Percentiles rank a stretch among this genome's conserved stretches.
phyloP scores from a whole-genome alignment of 495 filamentous ascomycete species.

The Xylaria telfairii region DNA sequence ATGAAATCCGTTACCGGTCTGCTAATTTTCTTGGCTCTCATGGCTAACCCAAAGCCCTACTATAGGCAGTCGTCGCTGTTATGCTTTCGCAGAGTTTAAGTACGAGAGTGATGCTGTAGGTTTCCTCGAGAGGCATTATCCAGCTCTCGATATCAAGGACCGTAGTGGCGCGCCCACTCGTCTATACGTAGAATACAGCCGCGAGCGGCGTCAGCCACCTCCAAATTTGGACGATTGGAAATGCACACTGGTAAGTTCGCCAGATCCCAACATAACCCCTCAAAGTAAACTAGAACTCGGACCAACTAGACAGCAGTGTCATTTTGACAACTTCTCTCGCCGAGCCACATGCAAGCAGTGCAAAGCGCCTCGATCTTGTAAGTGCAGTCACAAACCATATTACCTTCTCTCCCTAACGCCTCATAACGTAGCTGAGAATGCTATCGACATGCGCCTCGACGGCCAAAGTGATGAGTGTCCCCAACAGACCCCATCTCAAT shows the following conservation, averaged over 20 bases:
- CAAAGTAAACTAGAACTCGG: background rate
- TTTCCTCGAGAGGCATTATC: conserved; percentile 72
- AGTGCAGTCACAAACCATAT: conserved; percentile 34
- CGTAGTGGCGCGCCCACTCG: conserved; percentile 34
- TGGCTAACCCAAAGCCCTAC: background rate
- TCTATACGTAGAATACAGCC: conserved; percentile 41
- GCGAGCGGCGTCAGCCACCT: conserved; percentile 43
- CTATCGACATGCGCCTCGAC: conserved; percentile 52
- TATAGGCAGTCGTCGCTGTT: conserved; percentile 68
- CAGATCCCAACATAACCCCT: background rate
- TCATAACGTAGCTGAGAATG: conserved; percentile 35
- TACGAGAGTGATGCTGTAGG: conserved; percentile 63
- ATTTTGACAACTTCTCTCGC: conserved; percentile 72
- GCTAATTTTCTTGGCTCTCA: background rate
- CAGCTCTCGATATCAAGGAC: conserved; percentile 62
- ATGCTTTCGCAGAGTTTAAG: conserved; percentile 73
- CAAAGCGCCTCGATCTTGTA: conserved; percentile 72
- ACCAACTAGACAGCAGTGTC: conserved; percentile 61
- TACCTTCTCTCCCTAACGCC: conserved; percentile 16
- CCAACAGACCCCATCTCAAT: conserved; percentile 77
- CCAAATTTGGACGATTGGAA: conserved; percentile 70
- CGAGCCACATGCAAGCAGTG: conserved; percentile 77
- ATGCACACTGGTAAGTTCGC: conserved; percentile 66
- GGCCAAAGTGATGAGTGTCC: conserved; percentile 84
- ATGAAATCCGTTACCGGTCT: background rate